Base-by-base conservation (phyloP, 2,329 filamentous ascomycete species). In the Thielaviopsis populi region DNA sequence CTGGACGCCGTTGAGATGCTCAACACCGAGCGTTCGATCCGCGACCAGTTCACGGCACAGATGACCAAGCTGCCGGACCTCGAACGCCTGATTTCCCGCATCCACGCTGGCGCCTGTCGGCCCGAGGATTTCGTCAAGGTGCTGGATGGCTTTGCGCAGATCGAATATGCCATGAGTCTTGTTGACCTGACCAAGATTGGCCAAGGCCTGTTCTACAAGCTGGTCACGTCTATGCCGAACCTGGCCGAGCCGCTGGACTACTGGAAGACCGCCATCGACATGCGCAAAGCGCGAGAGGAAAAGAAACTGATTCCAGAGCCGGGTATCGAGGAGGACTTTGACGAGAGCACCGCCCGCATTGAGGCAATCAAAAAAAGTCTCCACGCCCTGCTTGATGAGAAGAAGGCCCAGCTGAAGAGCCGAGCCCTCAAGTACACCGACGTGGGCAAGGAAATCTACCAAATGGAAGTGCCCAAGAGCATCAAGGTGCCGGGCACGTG, bases 391-490 rank as follows among this genome's bases (percentile, higher is more conserved):
- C 77, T 97, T 1, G 83, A 84, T 61, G 80, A 83, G 69, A 86
- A 87, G 68, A 87, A 88, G 67, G 80, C 82, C 41, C 83, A 91
- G 53, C 78, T 96, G 3, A 88, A 87, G 66, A 90, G 86, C 65
- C 87, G 81, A 68, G 80, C 81, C 0, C 80, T 92, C 67, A 85
- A 85, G 71, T 94, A 85, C 69, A 84, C 84, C 33, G 89, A 97
- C 71, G 87, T 95, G 7, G 94, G 94, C 67, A 99, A 99, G 73
- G 94, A 99, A 71, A 89, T 99, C 62, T 97, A 95, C 75, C 92
- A 99, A 74, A 80, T 99, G 11, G 94, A 99, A 72, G 87, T 89
- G 0, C 92, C 94, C 0, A 95, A 94, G 73, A 76, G 77, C 0
- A 78, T 89, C 70, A 96, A 95, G 73, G 84, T 99, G 1, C 94